Evolutionary conservation across 192 early-diverging fungal species (phyloP).

Genomic region (Dimargaris cristalligena): DNA sequence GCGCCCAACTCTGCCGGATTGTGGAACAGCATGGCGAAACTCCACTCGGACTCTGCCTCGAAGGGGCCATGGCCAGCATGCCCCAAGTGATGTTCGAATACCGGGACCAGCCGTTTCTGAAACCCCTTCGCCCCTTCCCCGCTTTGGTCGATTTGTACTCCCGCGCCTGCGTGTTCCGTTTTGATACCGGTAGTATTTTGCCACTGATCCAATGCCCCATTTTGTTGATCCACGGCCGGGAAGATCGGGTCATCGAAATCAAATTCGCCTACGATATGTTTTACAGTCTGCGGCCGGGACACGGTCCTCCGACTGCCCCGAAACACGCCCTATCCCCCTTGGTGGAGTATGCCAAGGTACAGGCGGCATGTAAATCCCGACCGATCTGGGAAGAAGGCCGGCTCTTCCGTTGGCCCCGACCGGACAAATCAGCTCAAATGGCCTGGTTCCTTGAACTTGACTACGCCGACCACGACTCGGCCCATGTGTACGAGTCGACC

Average conservation of each 20-base stretch:
- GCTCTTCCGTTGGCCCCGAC: not conserved
- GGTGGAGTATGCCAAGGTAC: not conserved
- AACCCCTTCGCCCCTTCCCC: not conserved
- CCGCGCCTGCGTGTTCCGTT: not conserved
- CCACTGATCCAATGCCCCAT: not conserved
- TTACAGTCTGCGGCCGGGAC: not conserved
- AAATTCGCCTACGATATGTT: not conserved
- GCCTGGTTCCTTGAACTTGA: not conserved
- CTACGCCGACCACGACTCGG: not conserved
- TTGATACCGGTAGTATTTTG: not conserved
- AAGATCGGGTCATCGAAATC: not conserved
- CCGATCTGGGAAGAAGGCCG: not conserved
- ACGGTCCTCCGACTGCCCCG: too few species aligned
- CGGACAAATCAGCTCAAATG: not conserved
- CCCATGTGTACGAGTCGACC: too few species aligned
- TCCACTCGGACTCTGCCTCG: constrained; percentile 3
- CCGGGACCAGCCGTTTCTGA: not conserved
- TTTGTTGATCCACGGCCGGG: constrained; percentile 3
- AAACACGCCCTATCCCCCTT: too few species aligned
- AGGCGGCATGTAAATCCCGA: not conserved
- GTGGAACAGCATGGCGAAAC: not conserved
- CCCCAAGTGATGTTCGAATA: constrained; percentile 1
- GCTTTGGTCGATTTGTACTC: not conserved
- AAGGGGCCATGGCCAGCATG: not conserved
- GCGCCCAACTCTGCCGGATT: not conserved